Evolutionary conservation across 768 basidiomycete species (phyloP).

Genomic region (Rhizopogon vinicolor): DNA sequence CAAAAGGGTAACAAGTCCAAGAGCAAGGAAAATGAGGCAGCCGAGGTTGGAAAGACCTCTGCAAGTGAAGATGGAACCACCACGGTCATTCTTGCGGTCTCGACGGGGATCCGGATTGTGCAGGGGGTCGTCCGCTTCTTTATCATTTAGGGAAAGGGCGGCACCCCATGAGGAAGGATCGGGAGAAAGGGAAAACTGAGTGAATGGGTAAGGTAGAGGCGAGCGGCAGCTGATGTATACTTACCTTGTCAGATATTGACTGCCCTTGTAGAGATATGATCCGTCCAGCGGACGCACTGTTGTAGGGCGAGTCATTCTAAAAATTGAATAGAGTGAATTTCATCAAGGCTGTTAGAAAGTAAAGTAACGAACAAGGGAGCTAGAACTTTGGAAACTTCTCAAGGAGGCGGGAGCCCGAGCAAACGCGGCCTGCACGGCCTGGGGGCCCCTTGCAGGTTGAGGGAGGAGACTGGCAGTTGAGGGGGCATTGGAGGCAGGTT

Average conservation of each 20-base stretch:
- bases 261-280: conserved; percentile 22
- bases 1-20: conserved; percentile 58
- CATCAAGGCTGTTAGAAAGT: neutral
- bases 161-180: conserved; percentile 74
- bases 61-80: conserved; percentile 57
- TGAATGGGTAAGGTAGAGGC: neutral
- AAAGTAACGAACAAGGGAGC: conserved; percentile 34
- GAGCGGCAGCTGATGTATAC: neutral
- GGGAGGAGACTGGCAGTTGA: conserved; percentile 52
- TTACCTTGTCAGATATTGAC: conserved; percentile 59
- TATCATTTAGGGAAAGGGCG: conserved; percentile 49
- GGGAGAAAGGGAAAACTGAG: conserved; percentile 67
- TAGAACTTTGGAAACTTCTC: conserved; percentile 33
- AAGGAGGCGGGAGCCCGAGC: conserved; percentile 33
- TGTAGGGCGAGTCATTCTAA: conserved; percentile 40
- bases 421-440: conserved; percentile 40
- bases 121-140: conserved; percentile 66
- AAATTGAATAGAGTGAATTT: neutral
- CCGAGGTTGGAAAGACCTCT: conserved; percentile 72
- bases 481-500: conserved; percentile 35
- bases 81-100: conserved; percentile 49
- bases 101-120: conserved; percentile 69
- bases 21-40: conserved; percentile 52
- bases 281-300: conserved; percentile 27
- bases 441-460: conserved; percentile 24